Conservation (phyloP, 768 basidiomycete species). For the Leccinum variicolor region DNA sequence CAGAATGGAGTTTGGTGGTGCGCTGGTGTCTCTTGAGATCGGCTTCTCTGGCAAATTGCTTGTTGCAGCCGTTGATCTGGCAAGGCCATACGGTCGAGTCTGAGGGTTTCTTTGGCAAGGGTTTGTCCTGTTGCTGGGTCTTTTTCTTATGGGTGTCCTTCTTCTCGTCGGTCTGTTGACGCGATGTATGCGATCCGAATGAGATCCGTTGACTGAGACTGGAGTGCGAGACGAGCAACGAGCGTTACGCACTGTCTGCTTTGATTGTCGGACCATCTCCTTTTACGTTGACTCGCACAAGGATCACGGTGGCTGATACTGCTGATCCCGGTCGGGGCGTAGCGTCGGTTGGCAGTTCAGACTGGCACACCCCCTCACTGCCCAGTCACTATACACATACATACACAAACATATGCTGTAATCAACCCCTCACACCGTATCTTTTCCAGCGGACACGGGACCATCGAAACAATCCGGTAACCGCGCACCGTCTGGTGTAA, state of each 20-base stretch:
- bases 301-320: conserved; percentile 28
- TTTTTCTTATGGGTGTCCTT: conserved; percentile 41
- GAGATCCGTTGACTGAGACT: conserved; percentile 20
- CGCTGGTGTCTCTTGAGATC: conserved; percentile 80
- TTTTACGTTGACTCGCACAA: conserved; percentile 14
- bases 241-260: conserved; percentile 32
- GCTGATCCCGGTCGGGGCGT: conserved; percentile 19
- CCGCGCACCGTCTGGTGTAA: conserved; percentile 55
- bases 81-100: conserved; percentile 70
- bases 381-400: conserved; percentile 9
- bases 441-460: neutral
- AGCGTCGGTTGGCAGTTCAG: conserved; percentile 20
- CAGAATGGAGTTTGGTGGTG: conserved; percentile 73
- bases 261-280: conserved; percentile 32
- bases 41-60: conserved; percentile 79
- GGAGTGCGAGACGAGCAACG: conserved; percentile 5
- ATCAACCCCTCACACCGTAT: conserved; percentile 13
- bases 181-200: conserved; percentile 7
- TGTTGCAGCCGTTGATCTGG: conserved; percentile 77
- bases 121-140: conserved; percentile 39
- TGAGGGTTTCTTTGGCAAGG: conserved; percentile 46
- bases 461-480: conserved; percentile 31
- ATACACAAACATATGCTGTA: conserved; percentile 23
- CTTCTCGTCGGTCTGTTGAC: conserved; percentile 37
- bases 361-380: conserved; percentile 10